Percentiles rank a stretch among this genome's conserved stretches.
These are phyloP conservation scores for Paramecium bursaria DNA, from an alignment of 73 alveolate genomes.

Conservation along the genomic window DNA sequence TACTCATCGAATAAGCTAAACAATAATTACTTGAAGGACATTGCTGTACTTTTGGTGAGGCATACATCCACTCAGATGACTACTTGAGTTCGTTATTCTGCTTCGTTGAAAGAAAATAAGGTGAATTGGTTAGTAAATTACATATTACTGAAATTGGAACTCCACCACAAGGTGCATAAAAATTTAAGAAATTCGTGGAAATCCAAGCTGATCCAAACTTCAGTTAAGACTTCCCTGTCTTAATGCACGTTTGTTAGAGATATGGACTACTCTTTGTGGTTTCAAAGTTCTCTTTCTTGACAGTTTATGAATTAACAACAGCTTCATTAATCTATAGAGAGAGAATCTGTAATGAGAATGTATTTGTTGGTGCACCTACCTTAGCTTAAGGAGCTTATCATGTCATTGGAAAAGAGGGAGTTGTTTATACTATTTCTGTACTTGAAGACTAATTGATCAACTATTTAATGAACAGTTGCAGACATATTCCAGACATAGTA, in stretches of 20 bases:
- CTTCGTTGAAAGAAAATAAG: conserved; percentile 94
- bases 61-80: conserved; percentile 75
- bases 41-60: conserved; percentile 85
- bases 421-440: conserved; percentile 86
- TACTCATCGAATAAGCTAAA: conserved; percentile 75
- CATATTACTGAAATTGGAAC: conserved; percentile 91
- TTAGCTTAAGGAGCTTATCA: conserved; percentile 86
- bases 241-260: conserved; percentile 89
- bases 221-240: conserved; percentile 96
- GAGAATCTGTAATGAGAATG: conserved; percentile 88
- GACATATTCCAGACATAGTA: conserved; percentile 90
- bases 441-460: conserved; percentile 88
- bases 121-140: conserved; percentile 83
- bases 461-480: conserved; percentile 87
- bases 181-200: conserved; percentile 89
- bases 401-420: conserved; percentile 93
- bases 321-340: conserved; percentile 90
- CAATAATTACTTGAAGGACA: conserved; percentile 87
- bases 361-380: conserved; percentile 88
- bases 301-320: conserved; percentile 89
- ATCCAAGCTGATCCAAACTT: conserved; percentile 88
- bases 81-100: conserved; percentile 82
- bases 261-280: conserved; percentile 93
- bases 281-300: conserved; percentile 91
- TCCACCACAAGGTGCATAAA: conserved; percentile 87